Evolutionary conservation across 2,329 filamentous ascomycete species (phyloP).

Genomic region (Neopestalotiopsis sp.): DNA sequence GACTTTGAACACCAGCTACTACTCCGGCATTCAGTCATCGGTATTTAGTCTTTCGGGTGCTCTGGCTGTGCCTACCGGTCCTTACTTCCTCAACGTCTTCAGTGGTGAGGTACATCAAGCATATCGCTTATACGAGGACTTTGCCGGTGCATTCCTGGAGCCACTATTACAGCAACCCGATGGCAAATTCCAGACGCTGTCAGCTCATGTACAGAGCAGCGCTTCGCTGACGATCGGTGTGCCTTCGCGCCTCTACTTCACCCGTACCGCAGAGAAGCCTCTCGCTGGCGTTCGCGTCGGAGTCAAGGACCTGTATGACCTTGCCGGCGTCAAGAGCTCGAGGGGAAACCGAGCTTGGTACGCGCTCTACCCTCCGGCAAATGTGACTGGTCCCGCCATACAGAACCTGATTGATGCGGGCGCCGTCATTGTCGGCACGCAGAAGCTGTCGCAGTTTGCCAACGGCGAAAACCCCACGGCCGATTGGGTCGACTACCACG

Average conservation of each 20-base stretch:
- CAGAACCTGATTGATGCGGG: constrained; percentile 1
- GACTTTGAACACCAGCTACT: background rate
- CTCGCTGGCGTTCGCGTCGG: constrained; percentile 1
- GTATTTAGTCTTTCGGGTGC: background rate
- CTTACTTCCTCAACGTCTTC: background rate
- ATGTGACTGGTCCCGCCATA: background rate
- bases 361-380: background rate
- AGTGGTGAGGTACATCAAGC: background rate
- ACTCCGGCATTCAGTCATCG: background rate
- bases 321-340: background rate
- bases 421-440: background rate
- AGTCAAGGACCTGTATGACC: constrained; percentile 4
- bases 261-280: background rate
- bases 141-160: constrained; percentile 37
- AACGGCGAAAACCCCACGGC: background rate
- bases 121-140: constrained; percentile 27
- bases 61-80: background rate
- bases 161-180: constrained; percentile 36
- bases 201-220: constrained; percentile 32
- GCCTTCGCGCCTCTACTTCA: background rate
- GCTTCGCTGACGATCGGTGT: background rate
- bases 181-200: constrained; percentile 38
- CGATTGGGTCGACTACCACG: constrained; percentile 6
- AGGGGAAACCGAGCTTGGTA: background rate
- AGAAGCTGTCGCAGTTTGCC: constrained; percentile 1